Evolutionary conservation across 345 rosid genomes (phyloP), one percentile per base, ranked within the genome.

Genomic region (Pugionium dolabratum): DNA sequence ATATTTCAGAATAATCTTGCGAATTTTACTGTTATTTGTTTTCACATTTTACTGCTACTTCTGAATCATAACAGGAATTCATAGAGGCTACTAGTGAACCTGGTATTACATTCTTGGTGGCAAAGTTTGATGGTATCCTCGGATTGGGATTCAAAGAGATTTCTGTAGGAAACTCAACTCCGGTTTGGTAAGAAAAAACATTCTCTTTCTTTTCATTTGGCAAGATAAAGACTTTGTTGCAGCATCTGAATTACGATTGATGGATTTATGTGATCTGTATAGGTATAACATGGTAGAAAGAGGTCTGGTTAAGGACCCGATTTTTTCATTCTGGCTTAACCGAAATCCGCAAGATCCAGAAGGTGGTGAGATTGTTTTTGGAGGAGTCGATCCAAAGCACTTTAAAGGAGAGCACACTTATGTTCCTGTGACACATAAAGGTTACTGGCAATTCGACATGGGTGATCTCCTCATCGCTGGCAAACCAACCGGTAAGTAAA

Each of bases 361-460:
- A 75, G 98, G 98, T 39, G 97, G 97, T 74, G 89, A 93, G 75
- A 75, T 93, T 78, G 92, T 93, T 37, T 88, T 93, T 64, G 98
- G 97, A 7, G 98, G 97, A 40, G 67, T 84, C 28, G 97, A 88
- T 69, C 70, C 92, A 31, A 80, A 81, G 46, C 98, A 88, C 63
- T 86, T 69, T 62, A 84, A 74, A 81, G 98, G 96, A 41, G 80
- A 88, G 69, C 98, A 93, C 73, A 90, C 94, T 30, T 84, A 79
- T 77, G 98, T 90, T 39, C 97, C 97, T 0, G 97, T 93, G 54
- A 84, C 97, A 26, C 83, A 52, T 70, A 86, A 88, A 76, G 98
- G 98, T 62, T 94, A 90, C 59, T 94, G 99, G 99, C 99, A 89
- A 81, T 92, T 92, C 62, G 88, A 92, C 51, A 83, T 87, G 95